Conservation (phyloP, 202 grass and related monocot genomes). For the Eragrostis tef region DNA sequence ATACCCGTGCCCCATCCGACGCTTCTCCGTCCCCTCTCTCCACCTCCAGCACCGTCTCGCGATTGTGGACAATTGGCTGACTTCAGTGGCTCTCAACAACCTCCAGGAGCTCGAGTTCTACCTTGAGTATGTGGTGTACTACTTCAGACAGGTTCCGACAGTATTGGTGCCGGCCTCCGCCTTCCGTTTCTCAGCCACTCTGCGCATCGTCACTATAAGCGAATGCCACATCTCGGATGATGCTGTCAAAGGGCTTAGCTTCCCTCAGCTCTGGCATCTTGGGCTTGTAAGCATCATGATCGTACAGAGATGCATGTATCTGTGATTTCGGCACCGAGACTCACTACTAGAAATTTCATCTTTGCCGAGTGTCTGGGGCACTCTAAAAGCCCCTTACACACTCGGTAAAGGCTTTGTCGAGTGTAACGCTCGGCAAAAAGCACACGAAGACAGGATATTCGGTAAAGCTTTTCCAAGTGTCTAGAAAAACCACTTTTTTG, state of each 20-base stretch:
- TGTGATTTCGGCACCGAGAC: constrained; percentile 39
- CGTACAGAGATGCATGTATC: neutral
- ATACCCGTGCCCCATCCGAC: too few species aligned
- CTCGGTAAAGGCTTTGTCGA: too few species aligned
- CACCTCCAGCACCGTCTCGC: constrained; percentile 5
- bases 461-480: too few species aligned
- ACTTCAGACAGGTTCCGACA: too few species aligned
- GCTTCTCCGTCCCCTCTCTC: neutral
- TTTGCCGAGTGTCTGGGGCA: too few species aligned
- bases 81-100: neutral
- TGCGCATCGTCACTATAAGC: neutral
- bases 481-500: too few species aligned
- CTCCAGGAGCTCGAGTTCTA: constrained; percentile 24
- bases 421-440: too few species aligned
- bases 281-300: neutral
- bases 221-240: neutral
- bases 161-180: neutral
- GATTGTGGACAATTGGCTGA: constrained; percentile 22
- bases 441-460: too few species aligned
- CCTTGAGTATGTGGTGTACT: neutral
- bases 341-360: too few species aligned
- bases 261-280: constrained; percentile 17
- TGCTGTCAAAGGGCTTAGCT: neutral
- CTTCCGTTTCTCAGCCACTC: constrained; percentile 18
- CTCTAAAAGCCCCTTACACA: too few species aligned